Evolutionary conservation across 768 basidiomycete genomes (phyloP), one percentile per base, ranked within the genome.

Genomic region (Phaeotremella fagi): DNA sequence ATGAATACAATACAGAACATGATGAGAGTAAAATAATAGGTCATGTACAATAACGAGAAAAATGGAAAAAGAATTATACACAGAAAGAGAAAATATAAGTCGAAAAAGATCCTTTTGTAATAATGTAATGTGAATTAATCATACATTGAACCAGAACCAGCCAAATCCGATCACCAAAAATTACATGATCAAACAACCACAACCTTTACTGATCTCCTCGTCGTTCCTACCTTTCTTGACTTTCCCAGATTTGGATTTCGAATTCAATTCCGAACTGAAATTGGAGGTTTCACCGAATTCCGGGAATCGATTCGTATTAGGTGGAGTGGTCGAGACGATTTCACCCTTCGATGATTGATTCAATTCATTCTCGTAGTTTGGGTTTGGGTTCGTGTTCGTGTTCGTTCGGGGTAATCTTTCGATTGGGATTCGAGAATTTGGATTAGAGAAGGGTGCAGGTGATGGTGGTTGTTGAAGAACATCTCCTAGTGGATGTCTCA

Each of bases 121-220:
- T n/a, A n/a, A n/a, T n/a, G n/a, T n/a, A n/a, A n/a, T n/a, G n/a
- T n/a, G n/a, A n/a, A n/a, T n/a, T n/a, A n/a, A n/a, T n/a, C n/a
- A n/a, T n/a, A n/a, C n/a, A n/a, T n/a, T n/a, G n/a, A n/a, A n/a
- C 33, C 9, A 9, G 33, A 9, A 35, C 33, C 33, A 35, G 11
- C 33, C n/a, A 9, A 35, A n/a, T n/a, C 33, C n/a, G 11, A 35
- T n/a, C 33, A 35, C 33, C 9, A 35, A n/a, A n/a, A 41, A 41
- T 49, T 36, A 60, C 58, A 60, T 60, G 24, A 55, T 48, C 9
- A 60, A 35, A 48, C 58, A 60, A 3, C 58, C 58, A 41, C 58
- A 60, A 3, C 58, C 58, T 23, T 52, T 55, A 4, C 54, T 49
- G 26, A 50, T 41, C 11, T 37, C n/a, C 7, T 41, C 53, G 9